Evolutionary conservation across 2,329 filamentous ascomycete genomes (phyloP).

Genomic region (Cladophialophora psammophila): DNA sequence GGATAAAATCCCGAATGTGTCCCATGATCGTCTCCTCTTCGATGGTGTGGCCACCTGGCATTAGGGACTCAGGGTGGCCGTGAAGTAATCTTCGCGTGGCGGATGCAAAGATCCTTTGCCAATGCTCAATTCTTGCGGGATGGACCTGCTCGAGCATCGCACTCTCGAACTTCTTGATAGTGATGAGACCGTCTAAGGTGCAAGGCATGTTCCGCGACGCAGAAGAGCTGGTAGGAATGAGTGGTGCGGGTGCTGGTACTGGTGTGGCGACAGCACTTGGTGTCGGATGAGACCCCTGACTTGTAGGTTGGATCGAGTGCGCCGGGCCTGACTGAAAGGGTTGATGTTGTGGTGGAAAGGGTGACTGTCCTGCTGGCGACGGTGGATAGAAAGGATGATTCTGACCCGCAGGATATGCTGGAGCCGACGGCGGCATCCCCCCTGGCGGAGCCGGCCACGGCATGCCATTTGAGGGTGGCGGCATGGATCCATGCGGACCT

Average conservation of each 20-base stretch:
- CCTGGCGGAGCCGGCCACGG: constrained; percentile 36
- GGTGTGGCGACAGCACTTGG: constrained; percentile 16
- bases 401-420: constrained; percentile 23
- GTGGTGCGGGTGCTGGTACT: constrained; percentile 19
- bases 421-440: constrained; percentile 22
- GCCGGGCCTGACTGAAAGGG: constrained; percentile 21
- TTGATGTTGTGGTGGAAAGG: constrained; percentile 22
- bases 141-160: constrained; percentile 37
- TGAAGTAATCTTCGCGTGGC: constrained; percentile 38
- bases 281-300: constrained; percentile 28
- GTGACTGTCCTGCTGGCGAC: constrained; percentile 18
- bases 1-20: constrained; percentile 36
- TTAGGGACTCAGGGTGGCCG: constrained; percentile 31
- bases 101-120: constrained; percentile 37
- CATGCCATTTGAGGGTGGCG: constrained; percentile 38
- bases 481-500: constrained; percentile 34
- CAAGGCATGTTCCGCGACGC: constrained; percentile 38
- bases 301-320: constrained; percentile 18
- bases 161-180: constrained; percentile 34
- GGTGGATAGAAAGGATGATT: constrained; percentile 28
- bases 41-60: constrained; percentile 35
- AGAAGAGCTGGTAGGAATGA: constrained; percentile 29
- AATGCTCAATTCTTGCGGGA: constrained; percentile 32
- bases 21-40: constrained; percentile 39
- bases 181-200: constrained; percentile 34